phyloP scores from a whole-genome alignment of 2,329 filamentous ascomycete genomes.

The Penicillium sclerotiorum region DNA sequence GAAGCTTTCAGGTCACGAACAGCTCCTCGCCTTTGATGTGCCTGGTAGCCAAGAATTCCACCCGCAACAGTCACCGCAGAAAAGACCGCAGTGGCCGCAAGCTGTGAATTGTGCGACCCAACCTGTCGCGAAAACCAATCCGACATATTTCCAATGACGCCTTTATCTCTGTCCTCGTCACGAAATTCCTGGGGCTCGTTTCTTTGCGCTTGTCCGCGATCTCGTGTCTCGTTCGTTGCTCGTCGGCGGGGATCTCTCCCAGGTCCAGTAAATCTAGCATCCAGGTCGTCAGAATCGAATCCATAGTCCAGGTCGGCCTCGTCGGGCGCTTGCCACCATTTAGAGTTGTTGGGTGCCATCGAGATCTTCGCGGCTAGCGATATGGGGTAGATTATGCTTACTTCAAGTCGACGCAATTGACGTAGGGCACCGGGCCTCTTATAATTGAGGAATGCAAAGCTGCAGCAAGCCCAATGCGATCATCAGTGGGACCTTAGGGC shows the following conservation, averaged over 20 bases:
- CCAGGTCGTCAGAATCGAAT: constrained; percentile 30
- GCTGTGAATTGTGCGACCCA: constrained; percentile 45
- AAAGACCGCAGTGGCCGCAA: constrained; percentile 46
- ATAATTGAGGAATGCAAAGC: constrained; percentile 8
- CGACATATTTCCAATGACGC: constrained; percentile 38
- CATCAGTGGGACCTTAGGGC: constrained; percentile 7
- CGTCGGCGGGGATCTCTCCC: constrained; percentile 13
- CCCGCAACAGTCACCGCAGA: constrained; percentile 49
- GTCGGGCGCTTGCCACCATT: constrained; percentile 22
- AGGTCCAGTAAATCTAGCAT: constrained; percentile 23
- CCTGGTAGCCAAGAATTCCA: constrained; percentile 61
- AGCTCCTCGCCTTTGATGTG: constrained; percentile 56
- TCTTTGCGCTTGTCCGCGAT: background rate
- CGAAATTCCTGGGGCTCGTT: background rate
- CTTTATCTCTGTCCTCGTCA: constrained; percentile 8
- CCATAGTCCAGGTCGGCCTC: constrained; percentile 28
- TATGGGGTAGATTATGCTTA: background rate
- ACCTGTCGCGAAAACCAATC: constrained; percentile 49
- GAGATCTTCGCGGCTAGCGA: background rate
- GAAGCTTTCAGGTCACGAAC: constrained; percentile 63
- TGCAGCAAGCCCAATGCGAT: constrained; percentile 6
- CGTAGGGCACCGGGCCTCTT: constrained; percentile 5
- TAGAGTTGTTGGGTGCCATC: constrained; percentile 18
- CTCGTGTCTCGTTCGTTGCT: constrained; percentile 9
- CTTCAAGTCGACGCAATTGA: too few species aligned